Base-by-base conservation (phyloP, 345 rosid genomes). In the Aethionema arabicum region DNA sequence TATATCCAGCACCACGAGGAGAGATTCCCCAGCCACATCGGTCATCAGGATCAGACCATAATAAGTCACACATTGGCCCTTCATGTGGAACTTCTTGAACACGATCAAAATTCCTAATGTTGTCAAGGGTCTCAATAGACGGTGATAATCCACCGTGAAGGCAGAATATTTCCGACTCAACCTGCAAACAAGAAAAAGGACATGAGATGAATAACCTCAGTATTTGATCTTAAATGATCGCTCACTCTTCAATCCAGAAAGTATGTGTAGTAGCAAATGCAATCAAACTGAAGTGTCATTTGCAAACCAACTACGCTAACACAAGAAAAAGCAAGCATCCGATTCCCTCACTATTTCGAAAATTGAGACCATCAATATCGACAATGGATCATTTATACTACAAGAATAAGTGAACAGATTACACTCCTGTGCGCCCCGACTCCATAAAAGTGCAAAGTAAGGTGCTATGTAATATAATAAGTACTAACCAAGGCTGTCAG, bases 21-120 rank as follows among this genome's bases (percentile, higher is more conserved):
- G 99, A 93, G 72, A 93, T 93, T 9, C 97, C 99, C 99, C 99
- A 93, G 48, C 99, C 97, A 70, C 97, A 90, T 36, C 99, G 78
- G 65, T 93, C 97, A 69, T 93, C 99, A 12, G 97, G 99, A 69
- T 93, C 97, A 76, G 97, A 90, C 97, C 99, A 93, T 69, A 93
- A 79, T 37, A 93, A 85, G 76, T 93, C 99, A 78, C 99, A 93
- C 99, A 93, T 93, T 33, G 99, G 96, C 32, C 99, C 99, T 79
- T 93, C 97, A 45, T 90, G 95, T 7, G 97, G 99, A 68, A 93
- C 97, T 79, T 90, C 99, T 79, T 93, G 97, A 69, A 90, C 91
- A 29, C 99, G 84, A 47, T 93, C 99, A 72, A 93, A 90, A 65
- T 85, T 90, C 60, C 99, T 82, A 41, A 93, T 82, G 69, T 88